Evolutionary conservation across 306 rosid genomes (phyloP).

Genomic region (Ceratonia siliqua): DNA sequence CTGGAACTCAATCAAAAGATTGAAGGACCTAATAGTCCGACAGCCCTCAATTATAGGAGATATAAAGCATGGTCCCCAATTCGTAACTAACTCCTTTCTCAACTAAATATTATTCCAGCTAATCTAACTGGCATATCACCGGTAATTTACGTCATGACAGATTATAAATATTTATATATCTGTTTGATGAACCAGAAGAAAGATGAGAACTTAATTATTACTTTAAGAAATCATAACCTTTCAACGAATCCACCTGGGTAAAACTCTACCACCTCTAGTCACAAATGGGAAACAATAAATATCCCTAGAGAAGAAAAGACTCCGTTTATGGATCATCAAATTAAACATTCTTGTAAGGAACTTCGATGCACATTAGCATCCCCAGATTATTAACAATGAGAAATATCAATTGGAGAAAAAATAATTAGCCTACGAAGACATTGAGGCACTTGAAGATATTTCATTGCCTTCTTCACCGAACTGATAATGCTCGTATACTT

Average conservation of each 20-base stretch:
- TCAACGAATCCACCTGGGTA: neutral
- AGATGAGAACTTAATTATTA: neutral
- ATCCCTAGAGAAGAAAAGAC: neutral
- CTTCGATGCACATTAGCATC: conserved; percentile 30
- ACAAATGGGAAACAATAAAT: neutral
- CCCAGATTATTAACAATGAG: conserved; percentile 23
- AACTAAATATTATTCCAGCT: too few relatives aligned
- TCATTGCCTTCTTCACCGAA: conserved; percentile 57
- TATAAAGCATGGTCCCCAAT: too few relatives aligned
- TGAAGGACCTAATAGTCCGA: too few relatives aligned
- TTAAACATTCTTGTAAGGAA: neutral
- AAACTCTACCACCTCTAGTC: neutral
- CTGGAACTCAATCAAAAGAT: too few relatives aligned
- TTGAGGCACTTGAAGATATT: conserved; percentile 40
- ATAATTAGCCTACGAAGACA: conserved; percentile 33
- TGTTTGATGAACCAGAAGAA: neutral
- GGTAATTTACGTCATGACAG: too few relatives aligned
- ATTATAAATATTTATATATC: neutral
- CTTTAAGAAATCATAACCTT: neutral
- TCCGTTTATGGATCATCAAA: neutral
- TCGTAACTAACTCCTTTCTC: too few relatives aligned
- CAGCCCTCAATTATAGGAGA: too few relatives aligned
- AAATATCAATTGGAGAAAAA: conserved; percentile 27
- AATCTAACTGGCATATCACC: too few relatives aligned
- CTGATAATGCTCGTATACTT: conserved; percentile 57